phyloP scores from a whole-genome alignment of 2,329 filamentous ascomycete genomes.

The Pyricularia pennisetigena region DNA sequence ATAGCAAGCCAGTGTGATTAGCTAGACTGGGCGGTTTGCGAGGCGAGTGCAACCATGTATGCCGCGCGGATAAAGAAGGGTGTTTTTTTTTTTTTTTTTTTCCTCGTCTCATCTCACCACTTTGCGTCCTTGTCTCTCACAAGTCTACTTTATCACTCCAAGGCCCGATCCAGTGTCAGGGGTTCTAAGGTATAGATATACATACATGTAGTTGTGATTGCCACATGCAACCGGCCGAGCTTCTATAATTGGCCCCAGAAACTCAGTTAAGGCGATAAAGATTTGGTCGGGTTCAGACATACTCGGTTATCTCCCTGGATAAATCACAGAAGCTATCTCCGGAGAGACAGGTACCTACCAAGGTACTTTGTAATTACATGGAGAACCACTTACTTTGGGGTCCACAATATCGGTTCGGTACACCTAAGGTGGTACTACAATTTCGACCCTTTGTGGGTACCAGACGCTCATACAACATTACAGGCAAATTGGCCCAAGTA shows the following conservation, averaged over 20 bases:
- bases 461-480: background rate
- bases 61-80: background rate
- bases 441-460: background rate
- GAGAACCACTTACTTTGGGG: background rate
- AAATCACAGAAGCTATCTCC: too few relatives aligned
- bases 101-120: background rate
- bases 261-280: too few relatives aligned
- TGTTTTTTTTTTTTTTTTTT: background rate
- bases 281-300: too few relatives aligned
- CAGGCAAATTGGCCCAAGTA: background rate
- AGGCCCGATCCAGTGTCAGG: too few relatives aligned
- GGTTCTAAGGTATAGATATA: too few relatives aligned
- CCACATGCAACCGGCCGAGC: too few relatives aligned
- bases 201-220: too few relatives aligned
- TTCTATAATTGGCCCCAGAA: too few relatives aligned
- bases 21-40: background rate
- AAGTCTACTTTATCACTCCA: background rate
- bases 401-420: background rate
- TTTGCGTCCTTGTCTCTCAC: background rate
- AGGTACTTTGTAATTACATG: too few relatives aligned
- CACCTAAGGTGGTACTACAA: background rate
- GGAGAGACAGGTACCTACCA: too few relatives aligned
- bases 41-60: background rate
- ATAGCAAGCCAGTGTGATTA: background rate
- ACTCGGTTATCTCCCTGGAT: too few relatives aligned